Evolutionary conservation across 352 stramenopile species (phyloP), one percentile per base, ranked within the genome.

Genomic region (Phytophthora citricola): DNA sequence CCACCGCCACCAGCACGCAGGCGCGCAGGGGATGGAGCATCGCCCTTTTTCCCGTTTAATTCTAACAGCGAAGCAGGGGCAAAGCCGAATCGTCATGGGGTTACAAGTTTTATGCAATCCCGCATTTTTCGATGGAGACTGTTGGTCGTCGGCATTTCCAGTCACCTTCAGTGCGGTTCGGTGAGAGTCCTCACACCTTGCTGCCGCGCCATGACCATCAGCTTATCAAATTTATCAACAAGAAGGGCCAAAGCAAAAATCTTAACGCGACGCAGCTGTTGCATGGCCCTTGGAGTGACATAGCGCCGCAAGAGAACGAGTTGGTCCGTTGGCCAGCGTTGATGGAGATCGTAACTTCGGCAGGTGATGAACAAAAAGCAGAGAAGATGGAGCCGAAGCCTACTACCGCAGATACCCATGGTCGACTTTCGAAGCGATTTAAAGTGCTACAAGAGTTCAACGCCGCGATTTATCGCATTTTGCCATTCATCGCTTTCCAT

Each of bases 371-470:
- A 14, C 40, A 20, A 40, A 63, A 43, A 8, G 7, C 44, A 17
- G 51, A 74, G 32, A 57, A 31, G 10, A 44, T 14, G 15, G 56
- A 69, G n/a, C 43, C 40, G 17, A 61, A 55, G 17, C 0, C 4
- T 27, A 26, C 38, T 3, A 36, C 55, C 15, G 49, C 52, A 50
- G 53, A 80, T 50, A 46, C 44, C 1, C 69, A 86, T n/a, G 78
- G 87, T 17, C 66, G 66, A 7, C 73, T 94, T 5, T 76, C 69
- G 0, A 79, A 81, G n/a, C 69, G 78, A 8, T 94, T 93, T 57
- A 89, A 83, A 50, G 38, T 88, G n/a, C 65, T 94, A 9, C 86
- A 94, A 57, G 79, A 91, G 32, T 85, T 93, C 56, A 94, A 94
- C 31, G 53, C 72, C 22, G 58, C 74, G 0, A 74, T 94, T 36